Evolutionary conservation across 192 early-diverging fungal species (phyloP), one percentile per base, ranked within the genome.

Genomic region (Gamsiella multidivaricata): DNA sequence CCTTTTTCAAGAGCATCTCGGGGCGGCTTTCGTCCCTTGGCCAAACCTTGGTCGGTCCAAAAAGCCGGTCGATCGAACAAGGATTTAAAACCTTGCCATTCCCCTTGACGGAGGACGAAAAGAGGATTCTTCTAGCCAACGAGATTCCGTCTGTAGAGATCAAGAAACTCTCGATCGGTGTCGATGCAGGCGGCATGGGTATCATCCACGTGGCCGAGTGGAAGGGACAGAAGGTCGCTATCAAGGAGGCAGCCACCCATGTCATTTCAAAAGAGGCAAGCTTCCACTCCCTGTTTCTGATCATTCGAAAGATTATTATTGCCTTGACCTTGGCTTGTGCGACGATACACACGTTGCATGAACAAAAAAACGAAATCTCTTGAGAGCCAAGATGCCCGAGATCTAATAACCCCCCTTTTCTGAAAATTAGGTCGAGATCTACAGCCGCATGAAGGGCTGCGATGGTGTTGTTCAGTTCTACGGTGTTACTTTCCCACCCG

Each of bases 181-280:
- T 78, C 5, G 74, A 78, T 28, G 74, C 54, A 7, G 74, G 74
- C 6, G 74, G 74, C 17, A 78, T 78, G 74, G 74, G 66, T 20
- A 59, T 64, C 7, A 69, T 78, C 33, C 74, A 78, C 33, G 22
- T 68, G 31, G 74, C 61, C 12, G 66, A 78, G 42, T 78, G 65
- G 60, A 78, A 64, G 39, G 74, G 74, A 0, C 41, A 57, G 46
- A 68, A 78, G 49, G 74, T 78, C 22, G 74, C 74, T 7, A 78
- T 78, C 41, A 78, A 69, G 32, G 74, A 78, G 20, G 74, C 74
- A 10, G 50, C 59, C 3, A 29, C 32, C 12, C 59, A 64, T 3
- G 74, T 69, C 31, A 78, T 78, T 7, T 56, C 66, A 17, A 78
- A 69, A 56, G 74, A 78, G 66, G 66, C 49, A 69, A 42, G 59